phyloP scores from a whole-genome alignment of 2,329 filamentous ascomycete genomes.

The Hirsutella rhossiliensis region DNA sequence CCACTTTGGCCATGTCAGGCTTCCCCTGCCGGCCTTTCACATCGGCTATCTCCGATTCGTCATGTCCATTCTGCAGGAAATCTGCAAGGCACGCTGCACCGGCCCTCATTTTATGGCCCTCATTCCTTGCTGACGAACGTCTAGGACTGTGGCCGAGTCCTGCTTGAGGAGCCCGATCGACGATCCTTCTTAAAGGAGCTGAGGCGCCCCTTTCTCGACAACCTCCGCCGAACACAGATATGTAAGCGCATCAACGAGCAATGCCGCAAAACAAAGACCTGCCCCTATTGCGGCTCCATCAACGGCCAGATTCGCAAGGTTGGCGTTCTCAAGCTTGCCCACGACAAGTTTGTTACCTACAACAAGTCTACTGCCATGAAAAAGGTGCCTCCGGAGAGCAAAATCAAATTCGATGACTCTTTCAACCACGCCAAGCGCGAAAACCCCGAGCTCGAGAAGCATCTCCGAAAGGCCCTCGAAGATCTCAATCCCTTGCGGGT shows the following conservation, averaged over 20 bases:
- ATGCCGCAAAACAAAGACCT: conserved; percentile 76
- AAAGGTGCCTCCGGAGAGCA: conserved; percentile 72
- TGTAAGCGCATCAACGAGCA: conserved; percentile 82
- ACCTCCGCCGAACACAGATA: conserved; percentile 69
- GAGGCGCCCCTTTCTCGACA: conserved; percentile 73
- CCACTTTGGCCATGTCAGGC: conserved; percentile 86
- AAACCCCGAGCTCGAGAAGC: conserved; percentile 78
- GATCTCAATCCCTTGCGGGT: conserved; percentile 85
- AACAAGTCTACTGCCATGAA: conserved; percentile 80
- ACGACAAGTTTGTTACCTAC: conserved; percentile 83
- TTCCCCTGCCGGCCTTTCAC: conserved; percentile 87
- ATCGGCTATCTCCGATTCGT: conserved; percentile 93
- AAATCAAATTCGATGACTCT: conserved; percentile 74
- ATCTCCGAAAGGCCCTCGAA: conserved; percentile 84
- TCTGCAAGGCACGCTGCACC: conserved; percentile 65
- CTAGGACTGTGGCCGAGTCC: conserved; percentile 60
- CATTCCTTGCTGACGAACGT: not conserved
- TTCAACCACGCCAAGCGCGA: conserved; percentile 68
- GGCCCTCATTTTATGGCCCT: not conserved
- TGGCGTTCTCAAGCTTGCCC: conserved; percentile 82
- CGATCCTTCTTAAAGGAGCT: conserved; percentile 69
- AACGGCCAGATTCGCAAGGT: conserved; percentile 92
- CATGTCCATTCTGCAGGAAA: conserved; percentile 82
- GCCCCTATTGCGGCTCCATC: conserved; percentile 66
- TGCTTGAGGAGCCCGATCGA: conserved; percentile 72